These are phyloP conservation scores for Oehlia diaphana DNA, from an alignment of 192 early-diverging fungal genomes.

Conservation along the genomic window DNA sequence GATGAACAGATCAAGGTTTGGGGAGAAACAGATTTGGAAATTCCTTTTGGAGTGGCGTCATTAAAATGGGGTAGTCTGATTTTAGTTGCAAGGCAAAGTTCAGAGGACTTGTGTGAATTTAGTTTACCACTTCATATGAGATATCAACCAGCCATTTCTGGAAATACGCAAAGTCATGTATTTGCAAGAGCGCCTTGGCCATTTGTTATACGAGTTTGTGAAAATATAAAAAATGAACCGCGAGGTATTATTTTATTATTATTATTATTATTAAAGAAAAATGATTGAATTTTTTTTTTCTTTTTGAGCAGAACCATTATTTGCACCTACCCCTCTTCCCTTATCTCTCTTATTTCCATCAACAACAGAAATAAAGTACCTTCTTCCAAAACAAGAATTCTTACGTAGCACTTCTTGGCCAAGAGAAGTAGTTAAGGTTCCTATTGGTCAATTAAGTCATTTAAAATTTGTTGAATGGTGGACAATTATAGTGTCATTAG, in stretches of 20 bases:
- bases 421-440: not conserved
- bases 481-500: not conserved
- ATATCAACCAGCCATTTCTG: conserved; percentile 16
- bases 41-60: not conserved
- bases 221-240: not conserved
- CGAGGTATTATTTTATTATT: not conserved
- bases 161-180: not conserved
- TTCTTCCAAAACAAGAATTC: not conserved
- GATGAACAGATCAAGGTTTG: not conserved
- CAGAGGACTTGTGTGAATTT: not conserved
- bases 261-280: too few species aligned
- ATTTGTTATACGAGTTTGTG: not conserved
- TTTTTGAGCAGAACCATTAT: conserved; percentile 2
- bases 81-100: not conserved
- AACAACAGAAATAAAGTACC: not conserved
- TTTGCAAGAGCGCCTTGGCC: not conserved
- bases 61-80: conserved; percentile 6
- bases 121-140: conserved; percentile 2
- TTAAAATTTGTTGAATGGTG: conserved; percentile 16
- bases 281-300: not conserved
- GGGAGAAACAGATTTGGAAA: conserved; percentile 13
- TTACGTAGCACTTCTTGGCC: not conserved
- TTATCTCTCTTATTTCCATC: conserved; percentile 11
- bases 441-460: not conserved
- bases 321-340: not conserved